Conservation (phyloP, 192 early-diverging fungal species). For the Chytriomyces hyalinus region DNA sequence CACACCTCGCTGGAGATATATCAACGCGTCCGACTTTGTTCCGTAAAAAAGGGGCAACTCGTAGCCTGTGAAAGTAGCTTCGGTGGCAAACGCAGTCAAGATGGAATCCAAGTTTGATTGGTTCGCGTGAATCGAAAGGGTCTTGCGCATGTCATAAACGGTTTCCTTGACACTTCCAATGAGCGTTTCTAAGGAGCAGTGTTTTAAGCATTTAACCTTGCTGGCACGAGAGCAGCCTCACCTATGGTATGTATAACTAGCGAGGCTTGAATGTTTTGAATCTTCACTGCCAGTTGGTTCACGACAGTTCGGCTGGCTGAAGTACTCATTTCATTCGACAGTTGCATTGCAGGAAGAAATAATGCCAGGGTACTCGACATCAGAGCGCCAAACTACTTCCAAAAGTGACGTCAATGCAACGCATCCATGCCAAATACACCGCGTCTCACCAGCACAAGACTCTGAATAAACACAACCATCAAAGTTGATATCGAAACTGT, state of each 20-base stretch:
- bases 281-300: neutral
- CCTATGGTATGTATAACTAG: neutral
- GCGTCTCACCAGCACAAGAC: neutral
- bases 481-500: neutral
- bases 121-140: neutral
- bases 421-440: too few species aligned
- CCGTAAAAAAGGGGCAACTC: conserved; percentile 1
- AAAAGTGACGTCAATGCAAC: neutral
- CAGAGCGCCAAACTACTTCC: neutral
- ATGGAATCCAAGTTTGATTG: neutral
- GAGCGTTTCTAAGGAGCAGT: neutral
- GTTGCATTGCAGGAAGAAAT: neutral
- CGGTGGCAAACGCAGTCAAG: neutral
- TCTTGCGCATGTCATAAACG: neutral
- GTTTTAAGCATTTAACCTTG: neutral
- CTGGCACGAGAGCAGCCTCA: neutral
- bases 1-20: neutral
- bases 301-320: neutral
- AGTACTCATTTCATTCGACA: neutral
- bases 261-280: neutral
- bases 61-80: neutral
- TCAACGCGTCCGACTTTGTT: neutral
- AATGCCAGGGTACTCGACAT: neutral
- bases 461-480: conserved; percentile 8
- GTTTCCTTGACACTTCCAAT: neutral